Conservation (phyloP, 2,329 filamentous ascomycete species). For the Aspergillus sp. region DNA sequence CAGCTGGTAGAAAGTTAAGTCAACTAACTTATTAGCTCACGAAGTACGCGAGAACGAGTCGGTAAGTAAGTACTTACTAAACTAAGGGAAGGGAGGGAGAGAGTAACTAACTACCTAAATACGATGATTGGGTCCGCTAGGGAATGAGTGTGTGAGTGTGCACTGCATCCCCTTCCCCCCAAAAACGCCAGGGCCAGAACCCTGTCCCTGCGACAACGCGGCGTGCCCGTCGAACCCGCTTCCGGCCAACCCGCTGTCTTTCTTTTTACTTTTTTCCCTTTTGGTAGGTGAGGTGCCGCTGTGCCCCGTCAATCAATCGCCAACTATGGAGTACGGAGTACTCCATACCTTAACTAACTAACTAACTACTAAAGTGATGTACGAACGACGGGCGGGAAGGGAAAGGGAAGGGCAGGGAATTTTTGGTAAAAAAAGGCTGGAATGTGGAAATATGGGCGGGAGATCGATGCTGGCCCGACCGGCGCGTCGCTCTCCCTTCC, state of each 20-base stretch:
- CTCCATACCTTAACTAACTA: no score
- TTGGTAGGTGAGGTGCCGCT: no score
- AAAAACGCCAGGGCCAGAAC: constrained; percentile 5
- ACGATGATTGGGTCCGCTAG: background rate
- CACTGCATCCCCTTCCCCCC: no score
- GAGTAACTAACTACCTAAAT: background rate
- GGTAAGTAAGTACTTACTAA: no score
- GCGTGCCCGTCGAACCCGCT: background rate
- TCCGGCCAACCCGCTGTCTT: constrained; percentile 1
- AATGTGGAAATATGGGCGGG: background rate
- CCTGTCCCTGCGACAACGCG: constrained; percentile 1
- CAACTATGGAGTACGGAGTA: background rate
- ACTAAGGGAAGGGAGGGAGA: no score
- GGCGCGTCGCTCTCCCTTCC: background rate
- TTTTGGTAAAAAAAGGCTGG: background rate
- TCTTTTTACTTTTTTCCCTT: no score
- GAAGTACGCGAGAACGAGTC: no score
- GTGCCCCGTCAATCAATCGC: no score
- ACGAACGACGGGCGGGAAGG: background rate
- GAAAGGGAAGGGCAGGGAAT: no score
- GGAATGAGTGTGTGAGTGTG: background rate
- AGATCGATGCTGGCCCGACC: background rate
- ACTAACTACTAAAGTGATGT: background rate
- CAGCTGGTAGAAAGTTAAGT: no score
- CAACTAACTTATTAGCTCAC: no score